phyloP scores from a whole-genome alignment of 345 rosid genomes.

The Lepidium sativum region DNA sequence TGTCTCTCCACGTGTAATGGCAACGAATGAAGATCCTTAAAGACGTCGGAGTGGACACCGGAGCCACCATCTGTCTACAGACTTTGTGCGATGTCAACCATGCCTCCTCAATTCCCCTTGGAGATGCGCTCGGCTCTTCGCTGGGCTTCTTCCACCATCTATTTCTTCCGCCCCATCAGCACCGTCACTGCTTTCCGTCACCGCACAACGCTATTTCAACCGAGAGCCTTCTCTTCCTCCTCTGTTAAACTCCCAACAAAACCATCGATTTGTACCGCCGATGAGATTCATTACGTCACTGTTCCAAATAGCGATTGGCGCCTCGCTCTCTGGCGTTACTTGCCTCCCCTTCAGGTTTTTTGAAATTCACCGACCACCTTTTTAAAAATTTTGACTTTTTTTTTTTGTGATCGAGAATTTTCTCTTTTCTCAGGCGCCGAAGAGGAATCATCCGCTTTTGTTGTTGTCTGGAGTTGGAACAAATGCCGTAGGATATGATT shows the following conservation, averaged over 20 bases:
- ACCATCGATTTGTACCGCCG: constrained; percentile 83
- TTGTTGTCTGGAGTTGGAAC: constrained; percentile 92
- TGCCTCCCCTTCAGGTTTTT: constrained; percentile 38
- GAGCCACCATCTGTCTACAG: not conserved
- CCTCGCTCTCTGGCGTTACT: constrained; percentile 94
- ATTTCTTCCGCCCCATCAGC: constrained; percentile 1
- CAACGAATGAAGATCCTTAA: not conserved
- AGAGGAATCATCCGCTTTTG: constrained; percentile 80
- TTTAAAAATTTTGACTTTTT: not conserved
- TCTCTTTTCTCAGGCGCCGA: constrained; percentile 43
- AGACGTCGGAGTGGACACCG: not conserved
- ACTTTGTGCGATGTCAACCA: constrained; percentile 19
- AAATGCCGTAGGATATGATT: constrained; percentile 92
- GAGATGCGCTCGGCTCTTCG: constrained; percentile 49
- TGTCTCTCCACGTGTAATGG: constrained; percentile 28
- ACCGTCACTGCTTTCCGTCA: constrained; percentile 9
- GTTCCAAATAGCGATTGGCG: constrained; percentile 67
- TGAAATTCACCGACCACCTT: not conserved
- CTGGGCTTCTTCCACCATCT: constrained; percentile 35
- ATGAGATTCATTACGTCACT: constrained; percentile 86
- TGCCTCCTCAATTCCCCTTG: constrained; percentile 30
- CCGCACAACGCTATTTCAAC: constrained; percentile 7
- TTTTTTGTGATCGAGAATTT: not conserved
- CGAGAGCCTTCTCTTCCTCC: constrained; percentile 29
- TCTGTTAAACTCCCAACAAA: constrained; percentile 33